Percentiles rank a stretch among this genome's conserved stretches.
phyloP scores from a whole-genome alignment of 1,284 basidiomycete genomes.

The Porogramme epimiltina region DNA sequence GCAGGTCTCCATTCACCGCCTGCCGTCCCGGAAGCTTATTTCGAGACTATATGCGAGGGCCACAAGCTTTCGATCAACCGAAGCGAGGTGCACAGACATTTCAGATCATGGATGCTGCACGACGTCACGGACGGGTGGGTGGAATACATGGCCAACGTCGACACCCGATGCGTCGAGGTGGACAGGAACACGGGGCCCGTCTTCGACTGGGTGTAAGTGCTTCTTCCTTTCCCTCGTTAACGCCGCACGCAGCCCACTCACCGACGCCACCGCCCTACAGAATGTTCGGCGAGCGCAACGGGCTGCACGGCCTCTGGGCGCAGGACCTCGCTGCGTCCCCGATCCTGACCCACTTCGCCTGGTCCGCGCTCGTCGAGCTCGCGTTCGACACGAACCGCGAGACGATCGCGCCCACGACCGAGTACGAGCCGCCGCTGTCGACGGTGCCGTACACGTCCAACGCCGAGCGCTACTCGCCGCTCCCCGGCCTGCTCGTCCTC shows the following conservation, averaged over 20 bases:
- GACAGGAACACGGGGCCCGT: slow-evolving; percentile 28
- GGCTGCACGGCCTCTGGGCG: slow-evolving; percentile 38
- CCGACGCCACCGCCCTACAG: slow-evolving; percentile 19
- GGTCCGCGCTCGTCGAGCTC: slow-evolving; percentile 43
- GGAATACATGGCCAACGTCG: slow-evolving; percentile 47
- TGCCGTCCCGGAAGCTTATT: slow-evolving; percentile 40
- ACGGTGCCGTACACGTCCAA: slow-evolving; percentile 10
- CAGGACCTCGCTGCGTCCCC: slow-evolving; percentile 39
- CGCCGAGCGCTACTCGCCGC: slow-evolving; percentile 25
- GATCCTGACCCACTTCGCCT: slow-evolving; percentile 37
- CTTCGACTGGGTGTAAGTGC: slow-evolving; percentile 49
- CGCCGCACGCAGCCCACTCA: not conserved
- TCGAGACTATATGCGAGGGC: slow-evolving; percentile 37
- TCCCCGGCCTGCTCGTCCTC: slow-evolving; percentile 52
- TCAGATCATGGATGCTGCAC: slow-evolving; percentile 10
- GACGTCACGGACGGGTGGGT: slow-evolving; percentile 54
- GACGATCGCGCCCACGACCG: slow-evolving; percentile 31
- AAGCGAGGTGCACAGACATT: slow-evolving; percentile 15
- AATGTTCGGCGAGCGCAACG: slow-evolving; percentile 37
- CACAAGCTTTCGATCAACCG: slow-evolving; percentile 28
- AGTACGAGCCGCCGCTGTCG: slow-evolving; percentile 20
- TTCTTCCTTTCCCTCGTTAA: not conserved
- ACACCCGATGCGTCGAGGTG: slow-evolving; percentile 30
- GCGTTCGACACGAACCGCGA: slow-evolving; percentile 40
- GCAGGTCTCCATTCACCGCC: slow-evolving; percentile 32